Base-by-base conservation (phyloP, 306 rosid genomes). In the Cicer yamashitae region DNA sequence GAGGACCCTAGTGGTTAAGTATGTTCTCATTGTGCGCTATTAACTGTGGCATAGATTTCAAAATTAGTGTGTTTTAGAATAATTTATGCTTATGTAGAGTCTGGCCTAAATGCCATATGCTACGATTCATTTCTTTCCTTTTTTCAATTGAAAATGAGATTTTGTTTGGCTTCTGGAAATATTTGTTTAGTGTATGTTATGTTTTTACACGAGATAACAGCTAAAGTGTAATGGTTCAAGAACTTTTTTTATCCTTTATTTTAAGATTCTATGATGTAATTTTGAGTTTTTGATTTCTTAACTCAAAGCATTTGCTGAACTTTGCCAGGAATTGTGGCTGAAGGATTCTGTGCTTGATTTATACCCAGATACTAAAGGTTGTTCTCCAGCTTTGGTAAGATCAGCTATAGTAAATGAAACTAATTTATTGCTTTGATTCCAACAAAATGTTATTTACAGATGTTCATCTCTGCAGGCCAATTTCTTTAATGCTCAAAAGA, bases 261-360 rank as follows among this genome's bases (percentile, higher is more conserved):
- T 63, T 45, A 54, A 41, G 12, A 63, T 76, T 80, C 25, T 52
- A 72, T 45, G 80, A 81, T 83, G 75, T 53, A 69, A 64, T 82
- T 82, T 70, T 57, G 44, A 80, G 76, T 54, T 81, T 61, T 71
- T 76, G 11, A 77, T 70, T 84, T 81, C 89, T 86, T 71, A 80
- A 84, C 76, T 81, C 71, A 56, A 86, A 82, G 85, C 70, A 74
- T 78, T 83, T 81, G 79, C 86, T 90, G 88, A 76, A 75, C 76
- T 77, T 87, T 80, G 84, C 76, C 90, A 94, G 99, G 98, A 96
- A 90, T 77, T 72, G 82, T 96, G 99, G 99, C 84, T 96, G 86
- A 90, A 92, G 89, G 97, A 90, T 75, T 76, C 82, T 67, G 89
- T 90, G 74, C 99, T 96, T 77, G 78, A 81, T 60, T 81, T 82